Conservation (phyloP, 306 rosid species). For the Leucaena leucocephala region DNA sequence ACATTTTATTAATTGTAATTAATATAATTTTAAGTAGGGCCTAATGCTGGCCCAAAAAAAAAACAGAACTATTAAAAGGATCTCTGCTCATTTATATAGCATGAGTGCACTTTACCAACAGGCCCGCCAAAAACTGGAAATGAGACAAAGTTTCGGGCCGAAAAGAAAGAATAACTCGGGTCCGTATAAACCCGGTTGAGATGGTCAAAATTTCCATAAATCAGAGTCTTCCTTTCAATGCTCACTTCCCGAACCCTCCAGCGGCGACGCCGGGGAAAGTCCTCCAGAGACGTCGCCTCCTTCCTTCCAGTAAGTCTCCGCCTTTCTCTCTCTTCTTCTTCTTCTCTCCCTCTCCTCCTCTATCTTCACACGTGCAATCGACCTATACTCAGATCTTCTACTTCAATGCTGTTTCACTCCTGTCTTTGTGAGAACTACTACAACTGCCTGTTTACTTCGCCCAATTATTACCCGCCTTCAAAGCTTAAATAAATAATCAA, state of each 20-base stretch:
- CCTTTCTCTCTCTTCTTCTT: background rate
- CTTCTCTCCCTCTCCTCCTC: background rate
- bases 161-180: background rate
- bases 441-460: background rate
- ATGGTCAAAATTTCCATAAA: background rate
- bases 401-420: background rate
- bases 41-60: background rate
- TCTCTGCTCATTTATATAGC: background rate
- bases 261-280: conserved; percentile 15
- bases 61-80: background rate
- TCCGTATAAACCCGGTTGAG: background rate
- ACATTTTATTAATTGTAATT: no score
- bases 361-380: background rate
- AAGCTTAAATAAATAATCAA: background rate
- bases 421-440: background rate
- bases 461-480: background rate
- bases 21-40: no score
- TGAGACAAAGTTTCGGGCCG: background rate
- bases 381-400: background rate
- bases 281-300: background rate
- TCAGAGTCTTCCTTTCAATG: background rate
- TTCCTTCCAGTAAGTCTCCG: background rate
- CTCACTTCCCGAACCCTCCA: background rate
- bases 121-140: background rate
- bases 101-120: background rate